These are phyloP conservation scores for Lactarius pseudohatsudake DNA, from an alignment of 768 basidiomycete species.

Conservation along the genomic window DNA sequence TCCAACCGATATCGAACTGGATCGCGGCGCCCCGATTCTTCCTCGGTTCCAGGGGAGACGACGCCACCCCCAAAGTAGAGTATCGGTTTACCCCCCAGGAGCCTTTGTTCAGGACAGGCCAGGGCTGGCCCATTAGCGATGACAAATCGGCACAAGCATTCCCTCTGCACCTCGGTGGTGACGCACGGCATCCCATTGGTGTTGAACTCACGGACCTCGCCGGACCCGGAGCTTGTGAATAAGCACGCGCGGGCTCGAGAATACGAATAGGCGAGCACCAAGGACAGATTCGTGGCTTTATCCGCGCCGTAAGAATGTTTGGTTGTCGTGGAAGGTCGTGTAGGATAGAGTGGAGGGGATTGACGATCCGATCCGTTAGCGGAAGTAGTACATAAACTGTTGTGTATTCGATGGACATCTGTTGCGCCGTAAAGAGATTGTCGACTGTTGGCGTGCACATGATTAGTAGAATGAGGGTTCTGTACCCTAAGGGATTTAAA, in stretches of 20 bases:
- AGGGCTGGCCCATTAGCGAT: not conserved
- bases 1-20: not conserved
- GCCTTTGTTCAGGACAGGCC: not conserved
- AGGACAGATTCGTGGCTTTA: not conserved
- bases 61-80: not conserved
- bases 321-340: not conserved
- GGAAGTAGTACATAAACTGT: not conserved
- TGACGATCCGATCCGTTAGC: not conserved
- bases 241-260: not conserved
- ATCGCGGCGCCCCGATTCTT: not conserved
- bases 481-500: too few species aligned
- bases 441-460: not conserved
- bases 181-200: not conserved
- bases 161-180: constrained; percentile 3
- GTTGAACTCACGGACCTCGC: not conserved
- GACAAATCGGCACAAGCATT: not conserved
- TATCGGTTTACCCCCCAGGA: not conserved
- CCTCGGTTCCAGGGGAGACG: not conserved
- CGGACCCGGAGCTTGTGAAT: not conserved
- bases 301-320: not conserved
- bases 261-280: not conserved
- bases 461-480: not conserved
- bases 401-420: not conserved
- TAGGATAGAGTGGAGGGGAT: not conserved
- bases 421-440: not conserved